These are phyloP conservation scores for Mesembryanthemum crystallinum DNA, from an alignment of 148 eudicot genomes.

Conservation along the genomic window DNA sequence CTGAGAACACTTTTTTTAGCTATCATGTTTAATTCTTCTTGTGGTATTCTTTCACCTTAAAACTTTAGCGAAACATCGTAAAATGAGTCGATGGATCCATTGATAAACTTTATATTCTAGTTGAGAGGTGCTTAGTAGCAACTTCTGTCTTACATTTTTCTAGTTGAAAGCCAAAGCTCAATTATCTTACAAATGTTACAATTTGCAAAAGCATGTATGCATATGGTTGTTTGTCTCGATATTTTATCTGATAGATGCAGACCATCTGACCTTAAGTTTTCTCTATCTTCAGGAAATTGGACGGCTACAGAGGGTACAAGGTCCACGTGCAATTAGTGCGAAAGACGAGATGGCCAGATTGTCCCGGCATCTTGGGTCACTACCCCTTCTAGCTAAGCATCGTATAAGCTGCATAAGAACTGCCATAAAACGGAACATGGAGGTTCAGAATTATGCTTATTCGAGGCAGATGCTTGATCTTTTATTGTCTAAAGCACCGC, in stretches of 20 bases:
- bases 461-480: constrained; percentile 95
- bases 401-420: constrained; percentile 90
- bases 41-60: not conserved
- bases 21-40: not conserved
- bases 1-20: too few species aligned
- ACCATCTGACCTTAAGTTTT: not conserved
- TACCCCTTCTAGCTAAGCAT: constrained; percentile 93
- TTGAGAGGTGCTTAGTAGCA: not conserved
- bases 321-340: constrained; percentile 85
- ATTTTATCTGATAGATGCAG: not conserved
- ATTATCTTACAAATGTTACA: too few species aligned
- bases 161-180: not conserved
- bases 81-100: not conserved
- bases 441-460: constrained; percentile 84
- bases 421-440: constrained; percentile 95
- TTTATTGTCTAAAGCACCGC: constrained; percentile 84
- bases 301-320: constrained; percentile 83
- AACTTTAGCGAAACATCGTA: not conserved
- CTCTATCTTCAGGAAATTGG: constrained; percentile 67
- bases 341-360: constrained; percentile 95
- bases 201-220: not conserved
- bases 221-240: too few species aligned
- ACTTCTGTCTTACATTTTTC: not conserved
- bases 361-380: constrained; percentile 88
- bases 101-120: not conserved